Evolutionary conservation across 345 rosid species (phyloP).

Genomic region (Alliaria petiolata): DNA sequence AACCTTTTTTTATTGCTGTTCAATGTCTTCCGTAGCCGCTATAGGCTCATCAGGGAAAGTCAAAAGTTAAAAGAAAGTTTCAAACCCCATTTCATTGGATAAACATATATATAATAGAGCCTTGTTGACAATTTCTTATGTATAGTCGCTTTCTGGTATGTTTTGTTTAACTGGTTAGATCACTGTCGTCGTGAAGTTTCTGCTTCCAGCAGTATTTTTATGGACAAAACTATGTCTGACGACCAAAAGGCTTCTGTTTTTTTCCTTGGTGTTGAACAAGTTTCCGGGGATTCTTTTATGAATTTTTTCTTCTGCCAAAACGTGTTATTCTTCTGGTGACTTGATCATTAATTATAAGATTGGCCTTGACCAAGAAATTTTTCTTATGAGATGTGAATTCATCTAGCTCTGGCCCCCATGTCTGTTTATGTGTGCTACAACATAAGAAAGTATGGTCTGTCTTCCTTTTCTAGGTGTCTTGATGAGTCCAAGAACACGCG

Average conservation of each 20-base stretch:
- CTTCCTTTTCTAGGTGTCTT: slow-evolving; percentile 12
- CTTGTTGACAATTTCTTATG: slow-evolving; percentile 9
- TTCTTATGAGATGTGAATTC: slow-evolving; percentile 14
- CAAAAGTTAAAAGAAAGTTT: slow-evolving; percentile 3
- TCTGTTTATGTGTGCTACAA: slow-evolving; percentile 15
- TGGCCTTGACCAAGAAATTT: slow-evolving; percentile 11
- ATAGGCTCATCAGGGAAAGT: not conserved
- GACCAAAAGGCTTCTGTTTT: slow-evolving; percentile 8
- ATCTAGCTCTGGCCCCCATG: not conserved
- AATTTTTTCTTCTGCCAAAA: not conserved
- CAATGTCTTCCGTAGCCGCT: too few species aligned
- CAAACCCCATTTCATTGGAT: slow-evolving; percentile 7
- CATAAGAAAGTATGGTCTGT: not conserved
- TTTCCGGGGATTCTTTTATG: slow-evolving; percentile 1
- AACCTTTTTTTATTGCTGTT: too few species aligned
- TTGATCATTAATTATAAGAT: slow-evolving; percentile 3
- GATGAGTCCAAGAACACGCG: slow-evolving; percentile 21
- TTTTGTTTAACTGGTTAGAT: slow-evolving; percentile 23
- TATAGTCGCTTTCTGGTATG: slow-evolving; percentile 23
- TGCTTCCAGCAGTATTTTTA: not conserved
- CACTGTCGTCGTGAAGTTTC: slow-evolving; percentile 15
- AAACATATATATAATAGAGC: not conserved
- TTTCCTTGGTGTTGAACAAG: slow-evolving; percentile 12
- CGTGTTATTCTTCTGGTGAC: slow-evolving; percentile 16
- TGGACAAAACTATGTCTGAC: not conserved